Evolutionary conservation across 129 eudicot species (phyloP).

Genomic region (Arctium lappa): DNA sequence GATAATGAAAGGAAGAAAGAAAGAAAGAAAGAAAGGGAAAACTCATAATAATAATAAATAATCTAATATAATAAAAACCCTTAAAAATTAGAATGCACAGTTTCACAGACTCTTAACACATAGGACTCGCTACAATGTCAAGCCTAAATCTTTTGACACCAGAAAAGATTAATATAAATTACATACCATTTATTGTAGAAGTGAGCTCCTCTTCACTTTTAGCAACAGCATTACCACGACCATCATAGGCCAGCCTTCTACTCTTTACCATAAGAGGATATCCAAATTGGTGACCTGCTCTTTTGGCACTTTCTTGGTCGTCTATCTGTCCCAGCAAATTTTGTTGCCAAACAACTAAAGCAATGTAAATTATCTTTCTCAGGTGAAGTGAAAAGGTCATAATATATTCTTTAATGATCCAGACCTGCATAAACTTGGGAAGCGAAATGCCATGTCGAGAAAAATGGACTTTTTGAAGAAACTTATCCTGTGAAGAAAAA

Average conservation of each 20-base stretch:
- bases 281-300: conserved; percentile 76
- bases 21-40: no score
- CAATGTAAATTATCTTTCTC: background rate
- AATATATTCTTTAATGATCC: conserved; percentile 11
- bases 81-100: no score
- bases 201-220: conserved; percentile 63
- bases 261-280: conserved; percentile 96
- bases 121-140: background rate
- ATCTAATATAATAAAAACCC: no score
- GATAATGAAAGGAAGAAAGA: no score
- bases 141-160: background rate
- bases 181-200: conserved; percentile 66
- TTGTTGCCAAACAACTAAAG: background rate
- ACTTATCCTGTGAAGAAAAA: conserved; percentile 65
- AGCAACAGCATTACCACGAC: conserved; percentile 98
- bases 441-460: conserved; percentile 74
- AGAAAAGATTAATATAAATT: background rate
- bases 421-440: conserved; percentile 84
- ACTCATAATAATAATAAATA: no score
- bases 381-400: background rate
- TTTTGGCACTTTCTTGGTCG: conserved; percentile 67
- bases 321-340: conserved; percentile 51
- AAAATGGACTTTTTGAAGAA: conserved; percentile 89
- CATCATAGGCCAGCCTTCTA: conserved; percentile 94
- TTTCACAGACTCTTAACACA: background rate